A percentile compares a stretch with the other conserved stretches of the same genome.
These are phyloP conservation scores for Micractinium sp. DNA, from an alignment of 139 green algal species.

Conservation along the genomic window DNA sequence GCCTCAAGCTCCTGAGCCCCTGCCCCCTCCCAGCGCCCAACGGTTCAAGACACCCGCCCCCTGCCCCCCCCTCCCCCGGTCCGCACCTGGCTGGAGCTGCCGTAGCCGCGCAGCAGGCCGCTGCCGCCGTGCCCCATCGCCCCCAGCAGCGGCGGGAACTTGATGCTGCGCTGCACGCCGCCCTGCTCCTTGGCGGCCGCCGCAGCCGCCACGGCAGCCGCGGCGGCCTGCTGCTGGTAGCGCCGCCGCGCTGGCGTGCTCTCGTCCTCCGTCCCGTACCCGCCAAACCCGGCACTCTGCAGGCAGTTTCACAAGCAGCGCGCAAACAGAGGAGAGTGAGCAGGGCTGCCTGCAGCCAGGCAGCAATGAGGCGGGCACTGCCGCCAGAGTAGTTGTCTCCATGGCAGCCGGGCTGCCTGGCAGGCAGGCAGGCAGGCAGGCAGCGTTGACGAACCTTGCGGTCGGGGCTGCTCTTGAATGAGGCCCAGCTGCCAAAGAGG, in stretches of 20 bases:
- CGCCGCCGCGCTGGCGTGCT: conserved; percentile 24
- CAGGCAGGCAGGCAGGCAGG: no score
- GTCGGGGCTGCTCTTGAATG: conserved; percentile 35
- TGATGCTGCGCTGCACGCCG: conserved; percentile 30
- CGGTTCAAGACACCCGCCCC: not conserved
- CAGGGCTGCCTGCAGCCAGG: no score
- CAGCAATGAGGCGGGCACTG: no score
- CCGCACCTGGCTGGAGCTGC: conserved; percentile 32
- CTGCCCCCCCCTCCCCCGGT: no score
- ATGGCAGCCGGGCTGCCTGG: no score
- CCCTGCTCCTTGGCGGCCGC: conserved; percentile 12
- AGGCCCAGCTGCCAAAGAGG: conserved; percentile 44
- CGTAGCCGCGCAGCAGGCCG: conserved; percentile 1
- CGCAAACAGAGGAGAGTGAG: not conserved
- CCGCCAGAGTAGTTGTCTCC: no score
- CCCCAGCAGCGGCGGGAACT: conserved; percentile 26
- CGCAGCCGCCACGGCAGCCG: not conserved
- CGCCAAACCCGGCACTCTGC: conserved; percentile 18
- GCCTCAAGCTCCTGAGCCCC: no score
- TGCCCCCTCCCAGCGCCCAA: no score
- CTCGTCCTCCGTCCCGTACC: conserved; percentile 27
- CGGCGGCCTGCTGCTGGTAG: conserved; percentile 34
- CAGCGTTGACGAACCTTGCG: conserved; percentile 8
- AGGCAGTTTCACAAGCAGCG: not conserved
- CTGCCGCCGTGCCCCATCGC: not conserved